Evolutionary conservation across 306 rosid genomes (phyloP).

Genomic region (Cyclanthera cordifolia): DNA sequence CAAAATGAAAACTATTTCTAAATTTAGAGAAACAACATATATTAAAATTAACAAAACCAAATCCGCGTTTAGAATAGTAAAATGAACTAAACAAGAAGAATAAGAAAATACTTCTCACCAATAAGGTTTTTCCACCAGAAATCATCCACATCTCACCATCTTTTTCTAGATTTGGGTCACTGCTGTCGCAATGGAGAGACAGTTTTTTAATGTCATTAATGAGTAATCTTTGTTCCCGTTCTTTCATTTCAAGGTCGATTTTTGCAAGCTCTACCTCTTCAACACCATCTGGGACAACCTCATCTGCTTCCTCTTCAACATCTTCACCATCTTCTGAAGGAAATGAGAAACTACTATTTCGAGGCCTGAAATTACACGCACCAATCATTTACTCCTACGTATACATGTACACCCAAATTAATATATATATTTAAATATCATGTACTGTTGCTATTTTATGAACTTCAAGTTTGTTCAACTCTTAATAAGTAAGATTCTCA

Average conservation of each 20-base stretch:
- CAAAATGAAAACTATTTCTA: not conserved
- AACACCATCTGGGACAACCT: constrained; percentile 97
- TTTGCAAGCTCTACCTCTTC: constrained; percentile 97
- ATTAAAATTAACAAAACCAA: not conserved
- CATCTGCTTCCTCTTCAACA: constrained; percentile 93
- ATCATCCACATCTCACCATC: constrained; percentile 90
- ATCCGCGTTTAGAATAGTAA: not conserved
- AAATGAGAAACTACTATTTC: constrained; percentile 75
- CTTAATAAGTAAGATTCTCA: too few species aligned
- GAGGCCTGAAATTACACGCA: constrained; percentile 56
- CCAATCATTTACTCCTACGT: constrained; percentile 20
- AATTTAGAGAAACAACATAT: not conserved
- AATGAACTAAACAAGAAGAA: not conserved
- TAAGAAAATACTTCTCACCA: constrained; percentile 45
- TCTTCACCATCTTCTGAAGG: constrained; percentile 90
- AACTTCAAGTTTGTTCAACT: not conserved
- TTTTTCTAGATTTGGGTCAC: constrained; percentile 52
- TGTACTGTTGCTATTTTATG: not conserved
- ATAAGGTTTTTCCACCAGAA: constrained; percentile 51
- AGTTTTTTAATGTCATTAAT: constrained; percentile 70
- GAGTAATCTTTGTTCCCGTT: constrained; percentile 73
- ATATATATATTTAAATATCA: not conserved
- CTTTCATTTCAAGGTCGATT: constrained; percentile 69
- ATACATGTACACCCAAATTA: constrained; percentile 10
- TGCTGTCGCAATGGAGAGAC: constrained; percentile 51